Evolutionary conservation across 495 filamentous ascomycete genomes (phyloP).

Genomic region (Penicillium coprophilum): DNA sequence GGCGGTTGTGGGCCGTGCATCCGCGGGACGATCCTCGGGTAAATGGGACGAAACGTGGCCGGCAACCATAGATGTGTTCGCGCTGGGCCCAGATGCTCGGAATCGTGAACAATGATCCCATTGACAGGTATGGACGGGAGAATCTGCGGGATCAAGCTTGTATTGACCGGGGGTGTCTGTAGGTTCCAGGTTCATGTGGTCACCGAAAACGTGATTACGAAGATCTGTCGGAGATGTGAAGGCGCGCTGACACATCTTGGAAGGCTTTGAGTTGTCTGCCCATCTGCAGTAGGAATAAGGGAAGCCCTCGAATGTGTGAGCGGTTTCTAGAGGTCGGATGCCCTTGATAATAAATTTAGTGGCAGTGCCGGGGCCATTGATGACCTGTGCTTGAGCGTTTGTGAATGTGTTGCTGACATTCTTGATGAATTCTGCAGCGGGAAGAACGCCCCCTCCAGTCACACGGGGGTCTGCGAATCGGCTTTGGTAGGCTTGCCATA

Average conservation of each 20-base stretch:
- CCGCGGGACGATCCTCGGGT: constrained; percentile 51
- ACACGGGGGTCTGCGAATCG: constrained; percentile 61
- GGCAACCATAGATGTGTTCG: constrained; percentile 44
- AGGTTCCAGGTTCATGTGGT: constrained; percentile 62
- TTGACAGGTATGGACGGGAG: constrained; percentile 38
- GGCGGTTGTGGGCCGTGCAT: constrained; percentile 44
- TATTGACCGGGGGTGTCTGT: constrained; percentile 50
- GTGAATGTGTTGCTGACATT: constrained; percentile 82
- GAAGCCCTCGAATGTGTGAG: constrained; percentile 66
- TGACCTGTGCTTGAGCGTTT: constrained; percentile 79
- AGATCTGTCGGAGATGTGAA: constrained; percentile 61
- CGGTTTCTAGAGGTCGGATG: constrained; percentile 72
- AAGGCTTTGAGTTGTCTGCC: constrained; percentile 44
- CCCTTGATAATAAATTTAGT: constrained; percentile 91
- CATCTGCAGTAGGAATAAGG: constrained; percentile 58
- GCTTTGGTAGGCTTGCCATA: constrained; percentile 95
- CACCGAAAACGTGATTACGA: constrained; percentile 68
- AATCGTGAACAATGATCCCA: constrained; percentile 45
- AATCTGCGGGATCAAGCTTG: constrained; percentile 45
- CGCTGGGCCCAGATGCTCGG: constrained; percentile 40
- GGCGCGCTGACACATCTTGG: constrained; percentile 59
- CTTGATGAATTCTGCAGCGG: constrained; percentile 93
- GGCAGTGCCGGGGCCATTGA: constrained; percentile 54
- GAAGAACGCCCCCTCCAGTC: constrained; percentile 61
- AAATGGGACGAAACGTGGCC: constrained; percentile 52